Evolutionary conservation across 2,329 filamentous ascomycete species (phyloP), one percentile per base, ranked within the genome.

Genomic region (Cyphellophora attinorum): DNA sequence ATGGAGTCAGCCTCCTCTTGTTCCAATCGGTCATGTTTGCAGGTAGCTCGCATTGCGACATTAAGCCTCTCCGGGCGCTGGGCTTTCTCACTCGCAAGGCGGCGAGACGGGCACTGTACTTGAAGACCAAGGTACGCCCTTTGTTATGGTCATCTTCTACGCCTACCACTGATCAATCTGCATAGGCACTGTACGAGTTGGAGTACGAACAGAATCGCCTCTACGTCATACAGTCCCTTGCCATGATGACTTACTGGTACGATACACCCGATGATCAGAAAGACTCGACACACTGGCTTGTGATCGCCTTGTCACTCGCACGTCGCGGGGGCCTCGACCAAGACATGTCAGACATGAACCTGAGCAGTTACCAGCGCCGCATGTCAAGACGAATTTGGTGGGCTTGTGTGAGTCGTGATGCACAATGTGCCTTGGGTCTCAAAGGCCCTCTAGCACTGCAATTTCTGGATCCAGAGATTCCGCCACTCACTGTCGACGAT

Each of bases 281-380:
- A 57, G 88, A 95, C 56, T 94, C 86, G 30, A 93, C 88, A 82
- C 86, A 95, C 55, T 95, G 88, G 88, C 94, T 94, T 84, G 88
- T 86, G 12, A 84, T 94, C 23, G 88, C 86, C 28, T 83, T 93
- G 39, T 93, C 86, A 10, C 67, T 94, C 29, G 86, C 85, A 35
- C 85, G 93, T 58, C 93, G 85, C 6, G 93, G 94, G 44, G 86
- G 88, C 5, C 70, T 95, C n/a, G 85, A 95, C 58, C 81, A 86
- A 41, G 84, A 93, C 49, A 85, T 85, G 3, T 72, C 72, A 19
- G 80, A 79, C 39, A 85, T 82, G 6, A 79, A 74, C 48, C 85
- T 93, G 72, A 71, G 82, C 19, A 60, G 64, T 2, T 68, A 74
- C 33, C 80, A 81, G 51, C 81, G 85, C 54, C 83, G 77, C 51